Percentiles rank a stretch among this genome's conserved stretches.
These are phyloP conservation scores for Magnolia changhungtana DNA, from an alignment of 164 flowering plant species.

Conservation along the genomic window DNA sequence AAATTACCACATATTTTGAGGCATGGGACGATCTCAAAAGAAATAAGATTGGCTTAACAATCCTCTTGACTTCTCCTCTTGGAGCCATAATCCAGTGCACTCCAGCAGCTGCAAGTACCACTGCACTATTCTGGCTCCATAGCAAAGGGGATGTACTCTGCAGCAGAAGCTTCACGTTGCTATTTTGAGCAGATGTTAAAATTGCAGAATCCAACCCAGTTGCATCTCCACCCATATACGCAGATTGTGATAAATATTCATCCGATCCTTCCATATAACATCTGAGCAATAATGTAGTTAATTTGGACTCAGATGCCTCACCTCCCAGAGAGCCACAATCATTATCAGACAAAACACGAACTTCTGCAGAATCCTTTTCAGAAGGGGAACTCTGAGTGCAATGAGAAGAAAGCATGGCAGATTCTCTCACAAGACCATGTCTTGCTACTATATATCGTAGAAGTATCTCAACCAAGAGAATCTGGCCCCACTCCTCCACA, in stretches of 20 bases:
- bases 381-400: conserved; percentile 21
- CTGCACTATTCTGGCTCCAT: conserved; percentile 98
- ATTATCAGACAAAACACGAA: conserved; percentile 18
- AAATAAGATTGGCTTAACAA: conserved; percentile 91
- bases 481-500: conserved; percentile 99
- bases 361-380: conserved; percentile 36
- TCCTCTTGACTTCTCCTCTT: conserved; percentile 57
- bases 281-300: conserved; percentile 51
- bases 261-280: conserved; percentile 89
- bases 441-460: conserved; percentile 78
- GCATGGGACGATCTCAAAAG: conserved; percentile 69
- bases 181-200: conserved; percentile 48
- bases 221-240: conserved; percentile 25
- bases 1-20: conserved; percentile 83
- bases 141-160: conserved; percentile 88
- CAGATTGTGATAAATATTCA: conserved; percentile 63
- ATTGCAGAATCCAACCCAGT: conserved; percentile 27
- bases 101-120: conserved; percentile 92
- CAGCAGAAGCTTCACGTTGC: conserved; percentile 74
- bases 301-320: conserved; percentile 26
- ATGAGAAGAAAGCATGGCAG: conserved; percentile 52
- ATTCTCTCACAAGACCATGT: conserved; percentile 82
- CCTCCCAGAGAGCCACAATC: conserved; percentile 15
- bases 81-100: conserved; percentile 97
- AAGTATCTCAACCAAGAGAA: conserved; percentile 74